Evolutionary conservation across 257 asterid genomes (phyloP), one percentile per base, ranked within the genome.

Genomic region (Capsicum baccatum): DNA sequence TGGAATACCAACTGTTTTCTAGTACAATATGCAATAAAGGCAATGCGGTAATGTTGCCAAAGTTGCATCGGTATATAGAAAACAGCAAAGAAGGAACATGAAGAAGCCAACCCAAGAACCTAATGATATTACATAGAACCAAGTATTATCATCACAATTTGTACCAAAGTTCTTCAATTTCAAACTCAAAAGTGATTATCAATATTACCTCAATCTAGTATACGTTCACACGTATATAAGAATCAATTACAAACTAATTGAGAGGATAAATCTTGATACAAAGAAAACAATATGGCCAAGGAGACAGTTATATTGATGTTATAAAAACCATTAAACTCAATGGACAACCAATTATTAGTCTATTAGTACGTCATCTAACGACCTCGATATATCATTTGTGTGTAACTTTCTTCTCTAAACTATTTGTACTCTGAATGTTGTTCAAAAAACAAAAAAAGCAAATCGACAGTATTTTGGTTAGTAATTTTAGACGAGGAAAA

Each of bases 341-440:
- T 52, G 62, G 62, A 74, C 81, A 74, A 74, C 14, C 4, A 42
- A 26, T 26, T 26, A 26, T 26, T 26, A 26, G 33, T 26, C 33
- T 26, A 26, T 26, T 26, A 26, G 33, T 26, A 1, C 33, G 17
- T 19, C 80, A 74, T 50, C 60, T n/a, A 74, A 50, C 60, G 21
- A 48, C 6, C 39, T 39, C 5, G 5, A 3, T 9, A n/a, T 44
- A 47, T 71, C 16, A n/a, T 47, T n/a, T 17, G 21, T 74, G 14
- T 15, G 13, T 0, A 54, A 14, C 48, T 78, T 78, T 78, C 82
- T 78, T 78, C 33, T 54, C 66, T 54, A 78, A 78, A 54, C 66
- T 78, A 54, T 15, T 4, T 13, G 42, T 54, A 78, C 82, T 54
- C 9, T 9, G 17, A 21, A 52, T 55, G 50, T 13, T 82, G 14